Evolutionary conservation across 2,329 filamentous ascomycete species (phyloP).

Genomic region (Aureobasidium pullulans): DNA sequence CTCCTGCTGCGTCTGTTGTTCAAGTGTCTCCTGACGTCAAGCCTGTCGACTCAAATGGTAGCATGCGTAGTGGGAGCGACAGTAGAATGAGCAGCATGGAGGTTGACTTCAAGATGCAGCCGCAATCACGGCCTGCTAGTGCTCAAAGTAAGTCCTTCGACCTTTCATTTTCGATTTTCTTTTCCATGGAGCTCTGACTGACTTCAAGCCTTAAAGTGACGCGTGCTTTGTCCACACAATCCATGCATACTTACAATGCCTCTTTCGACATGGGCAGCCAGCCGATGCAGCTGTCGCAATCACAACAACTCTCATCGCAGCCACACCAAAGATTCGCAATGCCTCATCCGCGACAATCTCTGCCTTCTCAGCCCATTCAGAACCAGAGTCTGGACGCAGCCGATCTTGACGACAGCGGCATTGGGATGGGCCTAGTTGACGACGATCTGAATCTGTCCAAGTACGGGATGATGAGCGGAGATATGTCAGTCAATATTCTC

Average conservation of each 20-base stretch:
- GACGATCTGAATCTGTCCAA: conserved; percentile 23
- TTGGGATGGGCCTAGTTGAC: conserved; percentile 30
- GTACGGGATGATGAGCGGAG: conserved; percentile 11
- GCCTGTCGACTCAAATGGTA: conserved; percentile 1
- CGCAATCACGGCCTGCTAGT: conserved; percentile 11
- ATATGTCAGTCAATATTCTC: conserved; percentile 9
- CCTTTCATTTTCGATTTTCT: not conserved
- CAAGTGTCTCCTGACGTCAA: conserved; percentile 2
- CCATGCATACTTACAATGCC: conserved; percentile 12
- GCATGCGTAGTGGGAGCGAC: conserved; percentile 21
- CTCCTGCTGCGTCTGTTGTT: not conserved
- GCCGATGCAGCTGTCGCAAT: conserved; percentile 15
- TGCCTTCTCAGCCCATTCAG: conserved; percentile 16
- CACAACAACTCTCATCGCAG: conserved; percentile 16
- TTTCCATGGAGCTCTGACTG: conserved; percentile 12
- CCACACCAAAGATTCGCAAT: conserved; percentile 3
- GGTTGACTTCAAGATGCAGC: conserved; percentile 18
- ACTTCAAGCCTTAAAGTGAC: conserved; percentile 13
- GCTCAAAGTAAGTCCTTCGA: conserved; percentile 15
- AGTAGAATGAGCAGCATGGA: conserved; percentile 28
- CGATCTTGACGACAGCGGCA: conserved; percentile 32
- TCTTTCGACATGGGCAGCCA: conserved; percentile 12
- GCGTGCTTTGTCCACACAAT: conserved; percentile 16
- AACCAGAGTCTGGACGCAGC: conserved; percentile 18
- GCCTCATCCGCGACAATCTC: conserved; percentile 13